Evolutionary conservation across 306 rosid genomes (phyloP).

Genomic region (Cajanus cajan): DNA sequence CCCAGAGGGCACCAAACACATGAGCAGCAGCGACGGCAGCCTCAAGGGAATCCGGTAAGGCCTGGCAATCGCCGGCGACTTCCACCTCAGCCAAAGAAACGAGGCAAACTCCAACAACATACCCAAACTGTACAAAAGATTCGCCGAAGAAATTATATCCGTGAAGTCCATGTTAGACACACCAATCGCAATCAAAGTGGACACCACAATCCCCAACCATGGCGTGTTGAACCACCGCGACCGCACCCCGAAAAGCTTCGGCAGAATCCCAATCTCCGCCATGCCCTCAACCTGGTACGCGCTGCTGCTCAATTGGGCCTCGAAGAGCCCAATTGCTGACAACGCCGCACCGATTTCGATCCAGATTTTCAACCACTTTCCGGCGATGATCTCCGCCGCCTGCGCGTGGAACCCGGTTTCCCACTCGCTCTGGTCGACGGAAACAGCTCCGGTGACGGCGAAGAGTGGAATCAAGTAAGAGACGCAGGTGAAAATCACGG

Average conservation of each 20-base stretch:
- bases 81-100: conserved; percentile 56
- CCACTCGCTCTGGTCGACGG: conserved; percentile 37
- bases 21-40: conserved; percentile 33
- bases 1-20: conserved; percentile 54
- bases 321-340: conserved; percentile 56
- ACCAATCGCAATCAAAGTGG: conserved; percentile 35
- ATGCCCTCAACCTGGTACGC: conserved; percentile 65
- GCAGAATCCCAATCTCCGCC: conserved; percentile 63
- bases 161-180: conserved; percentile 46
- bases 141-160: conserved; percentile 42
- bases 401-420: conserved; percentile 47
- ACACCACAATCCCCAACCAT: conserved; percentile 58
- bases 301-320: conserved; percentile 66
- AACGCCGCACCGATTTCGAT: conserved; percentile 57
- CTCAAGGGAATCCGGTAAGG: conserved; percentile 55
- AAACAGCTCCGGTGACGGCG: conserved; percentile 36
- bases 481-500: conserved; percentile 42
- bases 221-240: conserved; percentile 58
- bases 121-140: conserved; percentile 60
- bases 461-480: conserved; percentile 39
- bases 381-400: conserved; percentile 57
- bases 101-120: conserved; percentile 60
- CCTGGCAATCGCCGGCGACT: conserved; percentile 37
- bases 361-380: conserved; percentile 53
- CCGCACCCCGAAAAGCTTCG: conserved; percentile 34